phyloP scores from a whole-genome alignment of 805 yeast species.

The Kockiozyma suomiensis region DNA sequence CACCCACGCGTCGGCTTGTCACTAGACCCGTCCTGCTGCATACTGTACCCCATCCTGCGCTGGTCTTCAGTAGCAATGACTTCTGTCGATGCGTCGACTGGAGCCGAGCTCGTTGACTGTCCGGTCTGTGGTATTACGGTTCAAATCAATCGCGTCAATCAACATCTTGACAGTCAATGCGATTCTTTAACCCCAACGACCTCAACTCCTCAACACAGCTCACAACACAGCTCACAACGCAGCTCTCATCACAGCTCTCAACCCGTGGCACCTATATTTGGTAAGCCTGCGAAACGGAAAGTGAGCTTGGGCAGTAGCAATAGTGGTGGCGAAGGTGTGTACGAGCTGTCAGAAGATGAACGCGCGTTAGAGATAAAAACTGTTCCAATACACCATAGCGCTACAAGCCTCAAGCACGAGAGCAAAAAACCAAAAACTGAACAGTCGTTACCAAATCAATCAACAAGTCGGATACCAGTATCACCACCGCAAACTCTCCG shows the following conservation, averaged over 20 bases:
- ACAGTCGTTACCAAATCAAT: background rate
- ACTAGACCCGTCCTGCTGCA: too few species aligned
- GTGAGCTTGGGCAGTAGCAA: background rate
- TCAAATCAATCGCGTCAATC: constrained; percentile 24
- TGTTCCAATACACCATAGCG: too few species aligned
- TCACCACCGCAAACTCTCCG: background rate
- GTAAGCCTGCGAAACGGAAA: constrained; percentile 3
- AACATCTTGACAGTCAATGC: constrained; percentile 45
- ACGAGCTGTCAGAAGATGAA: constrained; percentile 1
- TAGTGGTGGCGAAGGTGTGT: too few species aligned
- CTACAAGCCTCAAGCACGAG: too few species aligned
- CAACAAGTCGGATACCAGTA: too few species aligned
- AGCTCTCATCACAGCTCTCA: background rate
- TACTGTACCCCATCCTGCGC: too few species aligned
- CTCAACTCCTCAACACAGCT: background rate
- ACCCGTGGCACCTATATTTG: constrained; percentile 1
- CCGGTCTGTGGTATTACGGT: constrained; percentile 33
- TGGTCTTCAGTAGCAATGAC: too few species aligned
- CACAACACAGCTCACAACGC: background rate
- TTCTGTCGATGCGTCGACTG: background rate
- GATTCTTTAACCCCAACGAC: too few species aligned
- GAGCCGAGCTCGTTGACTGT: constrained; percentile 29
- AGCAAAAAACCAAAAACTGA: background rate
- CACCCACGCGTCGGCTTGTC: too few species aligned
- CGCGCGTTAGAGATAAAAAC: too few species aligned